Conservation (phyloP, 129 eudicot species). For the Ambrosia trifida region DNA sequence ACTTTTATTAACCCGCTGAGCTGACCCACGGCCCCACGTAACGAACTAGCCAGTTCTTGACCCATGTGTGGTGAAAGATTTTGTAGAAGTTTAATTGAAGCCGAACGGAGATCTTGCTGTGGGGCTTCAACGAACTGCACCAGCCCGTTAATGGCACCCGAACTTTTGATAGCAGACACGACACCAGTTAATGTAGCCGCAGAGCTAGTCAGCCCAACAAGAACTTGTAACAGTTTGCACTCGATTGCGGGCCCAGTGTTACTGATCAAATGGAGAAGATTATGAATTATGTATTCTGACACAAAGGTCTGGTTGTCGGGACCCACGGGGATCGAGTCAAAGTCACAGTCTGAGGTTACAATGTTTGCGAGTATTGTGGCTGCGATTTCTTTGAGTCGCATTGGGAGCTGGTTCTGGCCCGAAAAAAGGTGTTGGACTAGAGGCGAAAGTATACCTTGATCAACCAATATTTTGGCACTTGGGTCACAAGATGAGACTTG, state of each 20-base stretch:
- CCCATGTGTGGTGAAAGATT: constrained; percentile 77
- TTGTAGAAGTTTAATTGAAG: constrained; percentile 66
- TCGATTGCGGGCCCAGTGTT: constrained; percentile 91
- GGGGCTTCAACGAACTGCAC: constrained; percentile 88
- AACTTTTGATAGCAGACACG: constrained; percentile 79
- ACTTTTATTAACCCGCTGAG: constrained; percentile 62
- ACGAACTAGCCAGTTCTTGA: constrained; percentile 59
- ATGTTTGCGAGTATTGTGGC: constrained; percentile 86
- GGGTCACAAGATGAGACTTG: constrained; percentile 83
- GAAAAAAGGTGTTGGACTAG: constrained; percentile 77
- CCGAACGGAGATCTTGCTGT: constrained; percentile 70
- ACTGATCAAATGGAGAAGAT: constrained; percentile 71
- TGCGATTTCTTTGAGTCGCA: constrained; percentile 72
- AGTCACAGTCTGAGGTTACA: constrained; percentile 68
- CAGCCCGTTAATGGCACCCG: constrained; percentile 76
- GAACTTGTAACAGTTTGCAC: constrained; percentile 78
- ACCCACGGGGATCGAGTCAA: constrained; percentile 69
- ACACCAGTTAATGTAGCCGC: constrained; percentile 56
- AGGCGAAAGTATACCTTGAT: constrained; percentile 79
- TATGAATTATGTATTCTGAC: constrained; percentile 73
- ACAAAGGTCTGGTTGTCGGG: constrained; percentile 68
- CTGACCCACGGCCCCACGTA: constrained; percentile 72
- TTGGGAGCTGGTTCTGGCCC: constrained; percentile 68
- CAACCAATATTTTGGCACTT: constrained; percentile 70
- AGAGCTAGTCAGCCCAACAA: constrained; percentile 84